Base-by-base conservation (phyloP, 2,329 filamentous ascomycete genomes). In the Tetracladium maxilliforme region DNA sequence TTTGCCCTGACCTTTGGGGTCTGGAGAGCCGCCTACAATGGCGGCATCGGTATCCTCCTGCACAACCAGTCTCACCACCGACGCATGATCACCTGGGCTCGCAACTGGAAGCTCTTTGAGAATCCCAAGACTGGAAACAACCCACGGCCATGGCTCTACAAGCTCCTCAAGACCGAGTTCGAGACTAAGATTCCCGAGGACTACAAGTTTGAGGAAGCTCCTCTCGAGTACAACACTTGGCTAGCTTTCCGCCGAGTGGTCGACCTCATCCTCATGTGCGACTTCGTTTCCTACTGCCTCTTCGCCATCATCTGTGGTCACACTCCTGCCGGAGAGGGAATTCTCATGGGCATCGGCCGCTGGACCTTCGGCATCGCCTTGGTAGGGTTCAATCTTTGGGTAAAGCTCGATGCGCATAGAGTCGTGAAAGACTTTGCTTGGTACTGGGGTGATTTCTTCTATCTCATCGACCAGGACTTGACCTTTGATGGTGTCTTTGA, bases 381-480 rank as follows among this genome's bases (percentile, higher is more conserved):
- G 14, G 76, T 98, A 34, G 64, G 80, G 30, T 95, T 98, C 66
- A 98, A 95, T 49, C 64, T 95, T 13, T 95, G 90, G 86, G 90
- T 98, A 35, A 98, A 98, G 56, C 64, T 98, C 33, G 90, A 98
- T 52, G 90, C 90, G 12, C 90, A 98, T 51, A 70, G 90, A 32
- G 90, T 98, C 24, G 90, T 98, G 45, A 95, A 95, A 53, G 90
- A 98, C 53, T 98, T 86, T 56, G 90, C 90, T 15, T 98, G 90
- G 90, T 98, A 95, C 54, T 98, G 90, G 90, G 90, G 90, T 33
- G 90, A 98, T 52, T 95, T 95, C 56, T 98, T 95, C 63, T 98
- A 84, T 54, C 74, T 98, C 44, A 82, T 98, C 49, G 90, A 98
- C 52, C 86, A 95, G 55, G 83, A 93, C 45, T 63, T 98, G 48